phyloP scores from a whole-genome alignment of 108 stramenopile genomes.

The Cyclotella choctawhatcheeana region DNA sequence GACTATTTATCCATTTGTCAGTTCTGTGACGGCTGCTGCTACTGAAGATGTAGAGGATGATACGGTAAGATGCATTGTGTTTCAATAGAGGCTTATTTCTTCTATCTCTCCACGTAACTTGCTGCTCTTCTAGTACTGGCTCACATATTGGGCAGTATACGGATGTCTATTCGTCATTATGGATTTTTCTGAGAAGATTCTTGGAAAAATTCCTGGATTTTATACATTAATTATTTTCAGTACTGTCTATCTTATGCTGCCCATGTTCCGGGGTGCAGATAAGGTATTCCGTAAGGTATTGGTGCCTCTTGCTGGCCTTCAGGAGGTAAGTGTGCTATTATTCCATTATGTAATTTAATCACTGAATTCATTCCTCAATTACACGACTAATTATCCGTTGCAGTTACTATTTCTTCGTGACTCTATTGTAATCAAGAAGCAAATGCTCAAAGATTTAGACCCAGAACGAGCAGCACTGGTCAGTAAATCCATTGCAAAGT shows the following conservation, averaged over 20 bases:
- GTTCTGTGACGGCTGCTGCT: conserved; percentile 49
- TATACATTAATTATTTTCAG: conserved; percentile 52
- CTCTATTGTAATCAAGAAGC: conserved; percentile 46
- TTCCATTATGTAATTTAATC: neutral
- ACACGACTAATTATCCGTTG: neutral
- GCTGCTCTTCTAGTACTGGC: conserved; percentile 7
- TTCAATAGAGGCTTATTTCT: neutral
- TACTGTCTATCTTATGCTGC: conserved; percentile 63
- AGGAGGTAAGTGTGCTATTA: conserved; percentile 40
- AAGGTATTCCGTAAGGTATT: conserved; percentile 64
- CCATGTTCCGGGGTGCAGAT: conserved; percentile 69
- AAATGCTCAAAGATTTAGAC: conserved; percentile 46
- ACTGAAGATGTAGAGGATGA: conserved; percentile 54
- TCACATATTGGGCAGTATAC: conserved; percentile 62
- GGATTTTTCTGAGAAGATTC: conserved; percentile 53
- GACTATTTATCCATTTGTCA: conserved; percentile 54
- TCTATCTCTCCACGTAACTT: neutral
- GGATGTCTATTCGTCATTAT: conserved; percentile 58
- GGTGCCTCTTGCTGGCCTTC: conserved; percentile 63
- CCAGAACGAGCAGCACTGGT: conserved; percentile 41
- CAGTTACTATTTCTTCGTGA: conserved; percentile 59
- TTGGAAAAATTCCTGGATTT: conserved; percentile 64
- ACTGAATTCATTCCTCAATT: neutral
- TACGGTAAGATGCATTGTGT: conserved; percentile 31
- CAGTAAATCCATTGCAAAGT: conserved; percentile 44